Evolutionary conservation across 2,329 filamentous ascomycete genomes (phyloP).

Genomic region (Cadophora gregata): DNA sequence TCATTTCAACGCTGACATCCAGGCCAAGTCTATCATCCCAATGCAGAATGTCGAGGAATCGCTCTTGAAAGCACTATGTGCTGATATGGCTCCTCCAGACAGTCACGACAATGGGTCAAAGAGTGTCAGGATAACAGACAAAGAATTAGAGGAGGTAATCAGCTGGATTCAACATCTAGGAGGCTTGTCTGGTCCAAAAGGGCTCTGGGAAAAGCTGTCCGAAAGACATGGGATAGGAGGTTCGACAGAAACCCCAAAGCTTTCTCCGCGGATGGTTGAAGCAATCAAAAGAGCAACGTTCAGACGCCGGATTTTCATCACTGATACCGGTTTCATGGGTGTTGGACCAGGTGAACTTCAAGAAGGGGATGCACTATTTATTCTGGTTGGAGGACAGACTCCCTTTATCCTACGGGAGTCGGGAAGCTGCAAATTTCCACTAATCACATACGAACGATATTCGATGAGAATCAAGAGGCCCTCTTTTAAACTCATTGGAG

Average conservation of each 20-base stretch:
- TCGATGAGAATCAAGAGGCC: not conserved
- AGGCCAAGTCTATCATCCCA: not conserved
- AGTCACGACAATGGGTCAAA: not conserved
- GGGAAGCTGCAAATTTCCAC: not conserved
- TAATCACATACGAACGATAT: not conserved
- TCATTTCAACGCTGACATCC: not conserved
- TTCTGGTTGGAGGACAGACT: conserved; percentile 8
- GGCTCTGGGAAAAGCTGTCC: not conserved
- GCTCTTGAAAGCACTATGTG: not conserved
- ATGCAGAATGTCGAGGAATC: not conserved
- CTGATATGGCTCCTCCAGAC: not conserved
- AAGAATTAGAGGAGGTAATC: not conserved
- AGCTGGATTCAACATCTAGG: not conserved
- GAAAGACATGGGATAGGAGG: not conserved
- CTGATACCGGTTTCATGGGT: conserved; percentile 21
- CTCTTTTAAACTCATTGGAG: conserved; percentile 1
- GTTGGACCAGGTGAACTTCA: conserved; percentile 15
- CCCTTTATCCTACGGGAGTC: conserved; percentile 23
- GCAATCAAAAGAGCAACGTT: conserved; percentile 4
- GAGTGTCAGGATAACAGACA: not conserved
- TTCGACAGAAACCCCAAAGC: no score
- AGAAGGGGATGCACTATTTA: conserved; percentile 13
- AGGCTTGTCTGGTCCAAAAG: not conserved
- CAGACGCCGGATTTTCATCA: conserved; percentile 26
- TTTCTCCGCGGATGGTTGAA: not conserved